These are phyloP conservation scores for Thielaviopsis euricoi DNA, from an alignment of 2,329 filamentous ascomycete genomes.

Conservation along the genomic window DNA sequence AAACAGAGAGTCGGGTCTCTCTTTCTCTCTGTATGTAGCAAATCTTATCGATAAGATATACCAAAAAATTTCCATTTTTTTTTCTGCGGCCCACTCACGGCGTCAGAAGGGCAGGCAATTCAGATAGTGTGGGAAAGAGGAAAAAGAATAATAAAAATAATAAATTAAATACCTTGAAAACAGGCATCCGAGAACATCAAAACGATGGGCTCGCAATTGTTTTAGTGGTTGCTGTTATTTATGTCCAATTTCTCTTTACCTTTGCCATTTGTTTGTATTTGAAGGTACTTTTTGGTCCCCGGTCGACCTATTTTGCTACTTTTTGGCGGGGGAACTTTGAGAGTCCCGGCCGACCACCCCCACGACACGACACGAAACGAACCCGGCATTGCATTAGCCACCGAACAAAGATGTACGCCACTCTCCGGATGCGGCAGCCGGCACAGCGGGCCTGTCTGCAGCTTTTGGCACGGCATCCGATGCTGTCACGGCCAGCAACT, in stretches of 20 bases:
- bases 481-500: not conserved
- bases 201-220: not conserved
- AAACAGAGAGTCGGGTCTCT: not conserved
- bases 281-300: not conserved
- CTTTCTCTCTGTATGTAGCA: not conserved
- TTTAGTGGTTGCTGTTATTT: not conserved
- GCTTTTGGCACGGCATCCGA: not conserved
- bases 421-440: not conserved
- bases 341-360: too few species aligned
- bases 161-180: too few species aligned
- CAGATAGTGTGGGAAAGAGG: not conserved
- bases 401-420: conserved; percentile 4
- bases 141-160: not conserved
- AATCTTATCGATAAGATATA: conserved; percentile 15
- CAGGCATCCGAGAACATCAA: not conserved
- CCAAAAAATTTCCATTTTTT: not conserved
- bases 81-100: conserved; percentile 2
- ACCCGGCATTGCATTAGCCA: not conserved
- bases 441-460: conserved; percentile 1
- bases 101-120: not conserved
- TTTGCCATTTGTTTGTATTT: not conserved
- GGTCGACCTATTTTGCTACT: not conserved
- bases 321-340: not conserved
- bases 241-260: not conserved
- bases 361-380: too few species aligned